Evolutionary conservation across 2,329 filamentous ascomycete genomes (phyloP).

Genomic region (Cytospora chrysosperma): DNA sequence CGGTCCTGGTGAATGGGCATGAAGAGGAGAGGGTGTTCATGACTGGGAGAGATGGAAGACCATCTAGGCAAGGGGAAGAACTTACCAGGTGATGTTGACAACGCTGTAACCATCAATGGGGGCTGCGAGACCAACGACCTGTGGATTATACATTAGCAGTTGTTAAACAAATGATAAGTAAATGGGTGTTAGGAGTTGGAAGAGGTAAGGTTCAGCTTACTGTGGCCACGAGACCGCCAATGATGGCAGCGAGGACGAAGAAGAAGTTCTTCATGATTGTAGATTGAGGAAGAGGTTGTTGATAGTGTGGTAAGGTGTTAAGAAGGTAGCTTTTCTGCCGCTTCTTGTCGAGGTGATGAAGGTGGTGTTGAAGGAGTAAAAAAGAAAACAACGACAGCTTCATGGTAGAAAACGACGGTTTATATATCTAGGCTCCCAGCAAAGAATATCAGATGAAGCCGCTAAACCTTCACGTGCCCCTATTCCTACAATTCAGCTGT

Average conservation of each 20-base stretch:
- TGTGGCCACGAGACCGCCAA: not conserved
- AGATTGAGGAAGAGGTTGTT: not conserved
- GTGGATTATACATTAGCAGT: not conserved
- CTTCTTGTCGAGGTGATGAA: not conserved
- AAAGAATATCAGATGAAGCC: not conserved
- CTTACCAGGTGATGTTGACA: slow-evolving; percentile 11
- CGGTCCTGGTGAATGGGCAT: too few relatives aligned
- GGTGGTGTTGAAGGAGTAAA: not conserved
- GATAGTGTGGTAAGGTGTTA: not conserved
- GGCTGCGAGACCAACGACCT: not conserved
- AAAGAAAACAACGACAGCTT: not conserved
- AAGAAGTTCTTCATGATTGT: not conserved
- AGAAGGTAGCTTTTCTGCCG: not conserved
- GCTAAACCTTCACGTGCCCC: not conserved
- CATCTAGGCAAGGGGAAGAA: not conserved
- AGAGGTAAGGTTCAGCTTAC: not conserved
- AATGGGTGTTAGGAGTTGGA: not conserved
- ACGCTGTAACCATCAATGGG: slow-evolving; percentile 2
- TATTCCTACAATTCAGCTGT: not conserved
- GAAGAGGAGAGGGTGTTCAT: not conserved
- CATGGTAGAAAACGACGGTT: not conserved
- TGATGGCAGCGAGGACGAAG: not conserved
- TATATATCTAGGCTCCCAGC: not conserved
- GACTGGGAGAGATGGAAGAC: not conserved
- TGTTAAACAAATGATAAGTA: too few relatives aligned